These are phyloP conservation scores for Phytopythium boreale DNA, from an alignment of 352 stramenopile genomes.

Conservation along the genomic window DNA sequence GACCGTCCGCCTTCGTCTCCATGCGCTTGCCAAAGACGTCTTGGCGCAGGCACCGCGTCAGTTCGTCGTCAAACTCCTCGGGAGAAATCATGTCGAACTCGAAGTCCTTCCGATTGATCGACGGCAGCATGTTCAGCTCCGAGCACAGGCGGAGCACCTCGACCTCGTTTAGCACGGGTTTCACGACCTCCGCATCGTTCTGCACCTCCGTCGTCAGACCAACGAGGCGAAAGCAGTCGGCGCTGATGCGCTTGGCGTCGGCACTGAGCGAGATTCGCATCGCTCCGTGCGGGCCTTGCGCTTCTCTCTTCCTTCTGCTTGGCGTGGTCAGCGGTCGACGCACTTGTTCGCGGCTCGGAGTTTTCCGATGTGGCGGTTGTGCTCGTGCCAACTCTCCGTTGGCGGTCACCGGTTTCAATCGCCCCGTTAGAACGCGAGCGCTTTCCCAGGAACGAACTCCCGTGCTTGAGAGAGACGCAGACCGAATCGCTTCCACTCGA, in stretches of 20 bases:
- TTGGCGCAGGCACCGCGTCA: constrained; percentile 57
- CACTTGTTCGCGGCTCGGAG: not conserved
- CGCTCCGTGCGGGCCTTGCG: too few relatives aligned
- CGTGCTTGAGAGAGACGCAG: not conserved
- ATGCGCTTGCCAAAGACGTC: constrained; percentile 31
- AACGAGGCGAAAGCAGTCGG: not conserved
- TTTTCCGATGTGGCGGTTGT: not conserved
- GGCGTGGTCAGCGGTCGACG: too few relatives aligned
- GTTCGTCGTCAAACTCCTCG: constrained; percentile 60
- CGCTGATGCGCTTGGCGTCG: not conserved
- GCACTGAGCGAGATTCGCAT: not conserved
- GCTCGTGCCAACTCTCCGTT: too few relatives aligned
- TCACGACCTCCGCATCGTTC: constrained; percentile 57
- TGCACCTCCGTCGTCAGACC: not conserved
- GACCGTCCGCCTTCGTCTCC: not conserved
- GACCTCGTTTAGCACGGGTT: constrained; percentile 61
- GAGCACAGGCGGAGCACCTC: constrained; percentile 68
- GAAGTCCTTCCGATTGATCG: constrained; percentile 48
- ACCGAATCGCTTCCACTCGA: too few relatives aligned
- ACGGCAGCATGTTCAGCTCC: constrained; percentile 44
- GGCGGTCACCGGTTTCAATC: not conserved
- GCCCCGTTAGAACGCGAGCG: too few relatives aligned
- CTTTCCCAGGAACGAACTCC: not conserved
- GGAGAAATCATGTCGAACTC: constrained; percentile 49
- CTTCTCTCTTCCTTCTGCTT: not conserved